Conservation (phyloP, 2,329 filamentous ascomycete genomes). For the Arthrobotrys iridis region DNA sequence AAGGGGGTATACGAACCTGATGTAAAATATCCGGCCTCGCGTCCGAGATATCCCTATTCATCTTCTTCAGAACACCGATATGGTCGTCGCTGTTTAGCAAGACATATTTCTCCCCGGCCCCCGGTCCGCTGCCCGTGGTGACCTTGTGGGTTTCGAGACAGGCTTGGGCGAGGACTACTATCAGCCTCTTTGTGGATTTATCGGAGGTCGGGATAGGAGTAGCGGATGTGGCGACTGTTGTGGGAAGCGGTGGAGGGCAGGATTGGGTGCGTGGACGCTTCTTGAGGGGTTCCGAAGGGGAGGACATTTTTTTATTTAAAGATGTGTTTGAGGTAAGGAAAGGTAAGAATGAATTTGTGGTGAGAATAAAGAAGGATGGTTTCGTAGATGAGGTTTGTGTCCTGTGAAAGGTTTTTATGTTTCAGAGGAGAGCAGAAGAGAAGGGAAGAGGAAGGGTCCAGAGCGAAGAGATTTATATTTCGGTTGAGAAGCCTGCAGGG, state of each 20-base stretch:
- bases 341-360: background rate
- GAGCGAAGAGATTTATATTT: constrained; percentile 21
- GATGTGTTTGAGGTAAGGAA: background rate
- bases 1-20: constrained; percentile 73
- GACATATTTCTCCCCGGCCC: constrained; percentile 93
- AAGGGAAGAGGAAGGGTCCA: background rate
- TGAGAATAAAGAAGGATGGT: background rate
- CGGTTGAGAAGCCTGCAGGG: constrained; percentile 5
- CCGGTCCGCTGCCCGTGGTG: constrained; percentile 72
- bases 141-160: constrained; percentile 98
- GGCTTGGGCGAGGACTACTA: constrained; percentile 96
- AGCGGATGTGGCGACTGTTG: constrained; percentile 92
- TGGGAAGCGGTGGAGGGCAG: constrained; percentile 89
- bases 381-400: background rate
- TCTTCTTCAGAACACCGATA: constrained; percentile 98
- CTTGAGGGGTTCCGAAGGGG: constrained; percentile 56
- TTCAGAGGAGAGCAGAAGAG: no score
- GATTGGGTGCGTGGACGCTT: constrained; percentile 82
- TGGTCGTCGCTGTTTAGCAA: constrained; percentile 98
- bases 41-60: constrained; percentile 98
- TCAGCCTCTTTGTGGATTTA: constrained; percentile 89
- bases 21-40: constrained; percentile 97
- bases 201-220: constrained; percentile 83
- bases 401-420: constrained; percentile 12
- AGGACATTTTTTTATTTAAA: constrained; percentile 56